Percentiles rank a stretch among this genome's conserved stretches.
phyloP scores from a whole-genome alignment of 2,329 filamentous ascomycete genomes.

The Colletotrichum cordylinicola region DNA sequence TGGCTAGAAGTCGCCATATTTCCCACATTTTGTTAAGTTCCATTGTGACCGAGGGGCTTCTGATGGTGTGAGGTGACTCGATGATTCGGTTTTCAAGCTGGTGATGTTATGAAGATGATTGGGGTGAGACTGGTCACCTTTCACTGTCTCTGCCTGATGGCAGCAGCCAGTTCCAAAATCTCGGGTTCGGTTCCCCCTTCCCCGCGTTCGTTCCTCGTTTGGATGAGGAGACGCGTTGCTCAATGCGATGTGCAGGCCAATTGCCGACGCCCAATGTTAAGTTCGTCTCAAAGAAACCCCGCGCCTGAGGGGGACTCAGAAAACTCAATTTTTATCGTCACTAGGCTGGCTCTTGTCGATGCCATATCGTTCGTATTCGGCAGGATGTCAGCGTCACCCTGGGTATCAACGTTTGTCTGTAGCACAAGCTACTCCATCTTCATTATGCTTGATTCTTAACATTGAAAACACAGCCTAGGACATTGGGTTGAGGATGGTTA shows the following conservation, averaged over 20 bases:
- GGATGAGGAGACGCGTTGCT: not conserved
- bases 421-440: not conserved
- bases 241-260: not conserved
- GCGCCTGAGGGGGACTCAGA: not conserved
- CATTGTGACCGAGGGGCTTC: not conserved
- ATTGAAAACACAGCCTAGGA: not conserved
- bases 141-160: not conserved
- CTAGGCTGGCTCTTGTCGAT: no score
- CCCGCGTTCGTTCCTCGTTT: not conserved
- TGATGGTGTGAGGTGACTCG: not conserved
- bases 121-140: not conserved
- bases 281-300: not conserved
- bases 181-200: not conserved
- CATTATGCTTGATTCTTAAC: no score
- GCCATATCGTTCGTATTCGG: not conserved
- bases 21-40: not conserved
- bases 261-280: not conserved
- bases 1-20: not conserved
- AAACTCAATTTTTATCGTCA: not conserved
- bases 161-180: not conserved
- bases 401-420: not conserved
- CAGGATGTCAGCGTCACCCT: not conserved
- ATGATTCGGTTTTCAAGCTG: not conserved
- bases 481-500: not conserved
- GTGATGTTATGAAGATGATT: not conserved